Evolutionary conservation across 306 rosid genomes (phyloP).

Genomic region (Psophocarpus tetragonolobus): DNA sequence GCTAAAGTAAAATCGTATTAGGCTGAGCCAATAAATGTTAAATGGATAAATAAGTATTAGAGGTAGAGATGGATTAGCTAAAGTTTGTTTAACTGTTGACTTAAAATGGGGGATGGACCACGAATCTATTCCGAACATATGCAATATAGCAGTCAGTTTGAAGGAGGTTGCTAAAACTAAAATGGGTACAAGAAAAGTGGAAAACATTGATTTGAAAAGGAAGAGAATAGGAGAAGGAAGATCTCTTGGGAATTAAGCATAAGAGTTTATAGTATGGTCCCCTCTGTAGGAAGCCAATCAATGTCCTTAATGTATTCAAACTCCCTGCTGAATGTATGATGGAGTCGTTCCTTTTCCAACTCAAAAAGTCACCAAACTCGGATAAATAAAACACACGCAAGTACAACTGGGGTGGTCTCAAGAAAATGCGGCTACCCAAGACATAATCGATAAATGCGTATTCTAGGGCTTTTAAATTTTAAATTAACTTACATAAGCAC

Average conservation of each 20-base stretch:
- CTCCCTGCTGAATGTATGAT: conserved; percentile 26
- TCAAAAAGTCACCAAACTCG: conserved; percentile 26
- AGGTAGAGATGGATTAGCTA: not conserved
- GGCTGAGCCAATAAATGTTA: not conserved
- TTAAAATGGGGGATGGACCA: conserved; percentile 29
- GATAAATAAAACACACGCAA: conserved; percentile 23
- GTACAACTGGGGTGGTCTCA: conserved; percentile 42
- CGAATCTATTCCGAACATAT: conserved; percentile 5
- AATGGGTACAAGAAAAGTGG: not conserved
- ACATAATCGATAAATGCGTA: conserved; percentile 20
- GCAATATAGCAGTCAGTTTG: not conserved
- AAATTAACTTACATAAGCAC: not conserved
- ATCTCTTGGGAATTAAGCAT: conserved; percentile 41
- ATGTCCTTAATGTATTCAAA: conserved; percentile 29
- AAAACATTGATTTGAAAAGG: not conserved
- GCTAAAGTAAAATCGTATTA: not conserved
- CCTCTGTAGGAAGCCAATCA: conserved; percentile 48
- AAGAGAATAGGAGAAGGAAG: not conserved
- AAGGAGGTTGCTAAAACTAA: not conserved
- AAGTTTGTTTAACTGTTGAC: not conserved
- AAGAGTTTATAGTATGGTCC: conserved; percentile 40
- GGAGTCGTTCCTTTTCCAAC: conserved; percentile 35
- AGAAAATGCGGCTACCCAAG: conserved; percentile 34
- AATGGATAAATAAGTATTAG: not conserved
- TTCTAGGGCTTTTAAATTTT: not conserved